phyloP scores from a whole-genome alignment of 495 filamentous ascomycete genomes.

The Articulospora tetracladia region DNA sequence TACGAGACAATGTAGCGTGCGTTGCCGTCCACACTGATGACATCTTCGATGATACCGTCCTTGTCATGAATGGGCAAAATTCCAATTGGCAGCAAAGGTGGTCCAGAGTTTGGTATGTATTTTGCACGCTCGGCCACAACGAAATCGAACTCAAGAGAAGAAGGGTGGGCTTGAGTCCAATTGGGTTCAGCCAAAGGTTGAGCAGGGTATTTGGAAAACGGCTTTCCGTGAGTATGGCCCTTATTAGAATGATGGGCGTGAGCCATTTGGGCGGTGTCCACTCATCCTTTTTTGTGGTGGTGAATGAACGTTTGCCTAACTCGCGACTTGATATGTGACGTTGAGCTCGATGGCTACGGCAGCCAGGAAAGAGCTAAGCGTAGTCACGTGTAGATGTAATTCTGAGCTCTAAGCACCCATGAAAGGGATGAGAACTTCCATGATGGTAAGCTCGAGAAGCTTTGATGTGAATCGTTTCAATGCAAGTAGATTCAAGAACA shows the following conservation, averaged over 20 bases:
- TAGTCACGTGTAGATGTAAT: no score
- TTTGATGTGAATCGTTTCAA: no score
- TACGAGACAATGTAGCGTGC: slow-evolving; percentile 11
- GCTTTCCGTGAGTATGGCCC: neutral
- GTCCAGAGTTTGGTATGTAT: slow-evolving; percentile 23
- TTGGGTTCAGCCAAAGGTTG: neutral
- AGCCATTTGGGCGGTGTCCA: neutral
- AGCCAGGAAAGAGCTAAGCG: no score
- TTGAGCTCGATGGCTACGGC: no score
- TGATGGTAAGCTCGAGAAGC: no score
- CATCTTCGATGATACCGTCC: slow-evolving; percentile 13
- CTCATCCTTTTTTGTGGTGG: neutral
- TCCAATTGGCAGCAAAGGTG: slow-evolving; percentile 14
- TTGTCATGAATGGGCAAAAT: slow-evolving; percentile 18
- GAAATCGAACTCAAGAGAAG: slow-evolving; percentile 17
- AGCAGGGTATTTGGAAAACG: neutral
- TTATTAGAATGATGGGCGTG: neutral
- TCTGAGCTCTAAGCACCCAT: no score
- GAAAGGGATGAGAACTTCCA: no score
- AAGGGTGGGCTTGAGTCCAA: neutral
- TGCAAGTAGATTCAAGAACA: no score
- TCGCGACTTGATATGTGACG: neutral
- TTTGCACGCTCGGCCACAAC: slow-evolving; percentile 17
- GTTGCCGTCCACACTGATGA: neutral
- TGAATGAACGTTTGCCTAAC: neutral